Evolutionary conservation across 352 stramenopile genomes (phyloP), one percentile per base, ranked within the genome.

Genomic region (Pythium phragmitis): DNA sequence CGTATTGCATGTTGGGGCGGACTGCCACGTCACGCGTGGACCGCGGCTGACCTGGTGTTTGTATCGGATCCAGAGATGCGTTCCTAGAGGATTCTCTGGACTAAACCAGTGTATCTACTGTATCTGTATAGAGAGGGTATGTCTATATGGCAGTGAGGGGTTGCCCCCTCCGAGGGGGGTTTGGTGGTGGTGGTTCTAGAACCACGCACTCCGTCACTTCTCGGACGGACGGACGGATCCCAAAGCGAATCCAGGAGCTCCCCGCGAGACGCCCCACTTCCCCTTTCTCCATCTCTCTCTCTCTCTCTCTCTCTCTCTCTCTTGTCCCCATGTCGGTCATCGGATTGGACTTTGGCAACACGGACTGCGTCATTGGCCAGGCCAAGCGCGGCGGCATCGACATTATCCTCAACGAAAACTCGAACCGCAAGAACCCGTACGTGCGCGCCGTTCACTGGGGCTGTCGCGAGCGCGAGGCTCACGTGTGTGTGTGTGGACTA

Each of bases 341-440:
- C 73, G 97, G 97, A 65, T 82, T 99, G 66, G 97, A 99, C 81
- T 98, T 99, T 72, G 97, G 97, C 62, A 97, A 97, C 75, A 85
- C 97, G 60, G 95, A 98, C 74, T 97, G 92, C 75, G 88, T 98
- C 42, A 98, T 99, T 61, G 96, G 92, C 51, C 92, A 98, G 70
- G 96, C 96, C 58, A 98, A 98, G 69, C 88, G 96, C 68, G 97
- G 96, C 71, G 97, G 97, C 70, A 97, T 99, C 59, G 96, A 99
- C 82, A 98, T 99, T 53, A 98, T 99, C 85, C 83, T 99, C 36
- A 99, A 99, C 88, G 97, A 99, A 71, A 98, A 97, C 77, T 99
- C 94, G 52, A 98, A 99, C 79, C 87, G 98, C 74, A 97, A 98
- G 74, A 99, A 99, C 77, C 95, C 97, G 81, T 92, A 81, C 53